Percentiles rank a stretch among this genome's conserved stretches.
These are phyloP conservation scores for Antrodiella citrinella DNA, from an alignment of 768 basidiomycete species.

Conservation along the genomic window DNA sequence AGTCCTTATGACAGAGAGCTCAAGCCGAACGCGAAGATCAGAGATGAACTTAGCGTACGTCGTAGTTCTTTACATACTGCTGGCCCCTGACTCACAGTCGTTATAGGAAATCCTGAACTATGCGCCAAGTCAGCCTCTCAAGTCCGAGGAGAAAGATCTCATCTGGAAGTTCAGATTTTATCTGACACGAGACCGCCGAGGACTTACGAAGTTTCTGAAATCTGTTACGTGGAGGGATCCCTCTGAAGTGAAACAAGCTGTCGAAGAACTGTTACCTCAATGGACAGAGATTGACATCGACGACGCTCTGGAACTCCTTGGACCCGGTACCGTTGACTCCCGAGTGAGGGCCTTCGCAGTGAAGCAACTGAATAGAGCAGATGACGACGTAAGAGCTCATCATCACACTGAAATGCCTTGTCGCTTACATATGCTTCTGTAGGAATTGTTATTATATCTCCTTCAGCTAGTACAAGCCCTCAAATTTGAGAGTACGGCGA, in stretches of 20 bases:
- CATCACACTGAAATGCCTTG: too few relatives aligned
- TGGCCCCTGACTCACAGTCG: not conserved
- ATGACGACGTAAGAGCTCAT: conserved; percentile 71
- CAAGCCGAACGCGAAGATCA: conserved; percentile 92
- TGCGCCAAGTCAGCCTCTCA: conserved; percentile 80
- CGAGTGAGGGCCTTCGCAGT: conserved; percentile 93
- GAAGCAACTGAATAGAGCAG: conserved; percentile 79
- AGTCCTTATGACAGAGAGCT: conserved; percentile 93
- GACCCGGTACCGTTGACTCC: conserved; percentile 84
- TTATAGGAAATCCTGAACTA: conserved; percentile 81
- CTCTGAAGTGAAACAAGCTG: conserved; percentile 94
- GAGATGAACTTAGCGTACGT: conserved; percentile 85
- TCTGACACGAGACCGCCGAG: conserved; percentile 83
- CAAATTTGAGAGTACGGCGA: conserved; percentile 85
- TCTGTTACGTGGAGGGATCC: conserved; percentile 97
- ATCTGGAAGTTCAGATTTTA: conserved; percentile 99
- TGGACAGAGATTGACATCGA: conserved; percentile 98
- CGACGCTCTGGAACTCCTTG: conserved; percentile 91
- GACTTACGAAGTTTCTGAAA: conserved; percentile 95
- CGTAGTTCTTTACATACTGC: not conserved
- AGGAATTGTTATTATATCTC: conserved; percentile 91
- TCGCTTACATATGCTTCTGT: conserved; percentile 3
- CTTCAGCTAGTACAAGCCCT: conserved; percentile 96
- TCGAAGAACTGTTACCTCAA: conserved; percentile 88
- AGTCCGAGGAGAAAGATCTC: conserved; percentile 89